Conservation (phyloP, 2,329 filamentous ascomycete species). For the Penicillium sp. region DNA sequence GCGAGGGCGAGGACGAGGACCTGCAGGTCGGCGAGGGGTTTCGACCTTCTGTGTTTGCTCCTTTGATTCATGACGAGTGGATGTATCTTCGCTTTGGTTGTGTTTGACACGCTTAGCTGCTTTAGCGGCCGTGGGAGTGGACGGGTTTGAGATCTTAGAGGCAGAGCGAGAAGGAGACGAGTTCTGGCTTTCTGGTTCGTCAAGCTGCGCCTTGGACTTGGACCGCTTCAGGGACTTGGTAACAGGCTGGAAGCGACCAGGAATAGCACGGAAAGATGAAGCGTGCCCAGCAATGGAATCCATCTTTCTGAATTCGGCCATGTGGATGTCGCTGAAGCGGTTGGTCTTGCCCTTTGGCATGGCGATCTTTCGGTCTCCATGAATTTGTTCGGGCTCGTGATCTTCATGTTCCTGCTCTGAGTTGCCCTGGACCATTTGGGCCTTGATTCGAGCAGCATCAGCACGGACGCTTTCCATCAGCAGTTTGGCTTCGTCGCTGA, state of each 20-base stretch:
- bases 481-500: constrained; percentile 54
- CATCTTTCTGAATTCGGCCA: constrained; percentile 94
- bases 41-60: constrained; percentile 11
- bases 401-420: constrained; percentile 56
- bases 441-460: constrained; percentile 70
- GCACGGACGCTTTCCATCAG: constrained; percentile 68
- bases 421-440: constrained; percentile 62
- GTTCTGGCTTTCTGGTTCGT: constrained; percentile 54
- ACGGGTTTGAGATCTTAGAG: constrained; percentile 28
- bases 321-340: constrained; percentile 82
- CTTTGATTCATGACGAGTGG: constrained; percentile 52
- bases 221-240: constrained; percentile 52
- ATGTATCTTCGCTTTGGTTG: constrained; percentile 66
- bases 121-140: constrained; percentile 36
- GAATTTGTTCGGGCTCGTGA: constrained; percentile 43
- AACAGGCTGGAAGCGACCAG: constrained; percentile 44
- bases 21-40: constrained; percentile 26
- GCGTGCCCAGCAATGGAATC: constrained; percentile 88
- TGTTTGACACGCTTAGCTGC: constrained; percentile 72
- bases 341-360: constrained; percentile 73
- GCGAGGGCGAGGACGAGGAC: constrained; percentile 44
- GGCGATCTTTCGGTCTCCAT: constrained; percentile 68
- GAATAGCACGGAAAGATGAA: constrained; percentile 64
- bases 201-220: constrained; percentile 64
- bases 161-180: constrained; percentile 40